phyloP scores from a whole-genome alignment of 495 filamentous ascomycete species.

The Neurospora hispaniola region DNA sequence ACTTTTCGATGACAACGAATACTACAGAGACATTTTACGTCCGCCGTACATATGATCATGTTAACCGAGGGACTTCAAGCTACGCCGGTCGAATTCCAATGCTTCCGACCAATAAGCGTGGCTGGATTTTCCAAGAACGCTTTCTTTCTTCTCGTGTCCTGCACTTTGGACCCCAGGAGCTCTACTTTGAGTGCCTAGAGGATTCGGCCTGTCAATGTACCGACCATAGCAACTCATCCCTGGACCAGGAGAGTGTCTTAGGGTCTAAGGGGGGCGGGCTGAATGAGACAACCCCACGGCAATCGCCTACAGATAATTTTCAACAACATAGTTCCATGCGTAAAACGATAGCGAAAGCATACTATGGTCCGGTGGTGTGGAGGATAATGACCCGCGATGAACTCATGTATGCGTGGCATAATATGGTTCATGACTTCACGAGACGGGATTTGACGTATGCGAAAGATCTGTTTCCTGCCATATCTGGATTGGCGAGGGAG shows the following conservation, averaged over 20 bases:
- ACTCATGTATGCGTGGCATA: conserved; percentile 1
- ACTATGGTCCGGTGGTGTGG: not conserved
- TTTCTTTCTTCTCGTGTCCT: conserved; percentile 10
- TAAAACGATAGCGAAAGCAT: not conserved
- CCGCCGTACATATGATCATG: not conserved
- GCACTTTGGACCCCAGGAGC: conserved; percentile 13
- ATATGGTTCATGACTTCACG: conserved; percentile 9
- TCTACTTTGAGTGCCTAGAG: conserved; percentile 9
- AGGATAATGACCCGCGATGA: not conserved
- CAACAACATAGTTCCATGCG: no score
- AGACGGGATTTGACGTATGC: conserved; percentile 3
- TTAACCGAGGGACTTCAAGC: no score
- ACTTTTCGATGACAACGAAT: not conserved
- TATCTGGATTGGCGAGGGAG: conserved; percentile 7
- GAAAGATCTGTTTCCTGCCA: conserved; percentile 13
- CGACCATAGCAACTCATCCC: no score
- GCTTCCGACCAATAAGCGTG: not conserved
- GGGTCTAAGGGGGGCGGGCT: no score
- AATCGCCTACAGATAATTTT: no score
- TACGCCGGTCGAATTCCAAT: no score
- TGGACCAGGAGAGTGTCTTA: no score
- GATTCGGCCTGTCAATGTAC: conserved; percentile 8
- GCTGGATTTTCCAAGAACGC: conserved; percentile 16
- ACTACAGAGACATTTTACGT: not conserved
- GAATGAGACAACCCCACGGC: no score